Evolutionary conservation across 176 grass and related monocot genomes (phyloP).

Genomic region (Tuctoria greenei): DNA sequence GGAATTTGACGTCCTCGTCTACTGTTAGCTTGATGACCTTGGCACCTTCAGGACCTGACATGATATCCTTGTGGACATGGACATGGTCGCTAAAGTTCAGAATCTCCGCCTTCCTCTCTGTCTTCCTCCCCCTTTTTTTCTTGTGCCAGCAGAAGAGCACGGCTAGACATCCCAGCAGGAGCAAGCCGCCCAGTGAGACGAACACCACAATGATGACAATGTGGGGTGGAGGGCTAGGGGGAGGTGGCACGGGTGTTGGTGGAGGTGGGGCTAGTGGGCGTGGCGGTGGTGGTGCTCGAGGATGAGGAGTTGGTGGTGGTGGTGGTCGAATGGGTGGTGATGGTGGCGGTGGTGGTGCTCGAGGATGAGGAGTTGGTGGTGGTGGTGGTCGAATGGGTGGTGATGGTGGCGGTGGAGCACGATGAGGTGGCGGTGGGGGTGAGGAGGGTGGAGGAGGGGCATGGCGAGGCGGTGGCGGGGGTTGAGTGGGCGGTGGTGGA

Average conservation of each 20-base stretch:
- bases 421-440: constrained; percentile 34
- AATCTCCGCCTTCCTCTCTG: constrained; percentile 37
- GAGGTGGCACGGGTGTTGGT: constrained; percentile 17
- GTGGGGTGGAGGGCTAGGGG: constrained; percentile 50
- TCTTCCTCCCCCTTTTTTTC: constrained; percentile 47
- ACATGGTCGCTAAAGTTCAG: constrained; percentile 56
- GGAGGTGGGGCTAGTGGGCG: constrained; percentile 20
- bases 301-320: too few species aligned
- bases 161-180: constrained; percentile 66
- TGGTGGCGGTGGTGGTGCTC: not conserved
- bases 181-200: constrained; percentile 57
- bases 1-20: constrained; percentile 70
- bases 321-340: too few species aligned
- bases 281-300: not conserved
- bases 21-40: constrained; percentile 34
- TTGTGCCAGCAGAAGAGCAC: constrained; percentile 67
- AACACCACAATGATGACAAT: constrained; percentile 71
- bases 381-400: constrained; percentile 30
- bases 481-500: not conserved
- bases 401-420: constrained; percentile 40
- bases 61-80: constrained; percentile 50
- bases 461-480: not conserved
- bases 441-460: not conserved
- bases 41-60: constrained; percentile 39
- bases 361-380: constrained; percentile 6